Conservation (phyloP, 768 basidiomycete species). For the Pilatotrama ljubarskyi region DNA sequence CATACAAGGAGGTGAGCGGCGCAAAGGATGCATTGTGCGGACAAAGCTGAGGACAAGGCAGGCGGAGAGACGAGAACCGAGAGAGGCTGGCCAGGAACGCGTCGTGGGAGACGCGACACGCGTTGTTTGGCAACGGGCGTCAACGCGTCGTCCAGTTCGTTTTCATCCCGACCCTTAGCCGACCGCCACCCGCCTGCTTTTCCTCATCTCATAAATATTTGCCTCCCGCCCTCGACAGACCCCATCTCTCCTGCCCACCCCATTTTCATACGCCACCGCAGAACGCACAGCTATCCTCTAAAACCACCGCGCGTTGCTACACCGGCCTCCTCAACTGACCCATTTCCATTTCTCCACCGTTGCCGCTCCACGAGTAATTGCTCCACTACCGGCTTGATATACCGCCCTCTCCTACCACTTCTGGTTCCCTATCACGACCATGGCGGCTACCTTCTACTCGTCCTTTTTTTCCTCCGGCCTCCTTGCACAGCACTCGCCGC, state of each 20-base stretch:
- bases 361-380: constrained; percentile 1
- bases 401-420: neutral
- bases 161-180: neutral
- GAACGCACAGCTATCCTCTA: too few relatives aligned
- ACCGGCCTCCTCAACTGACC: neutral
- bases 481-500: constrained; percentile 46
- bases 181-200: constrained; percentile 1
- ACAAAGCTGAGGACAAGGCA: neutral
- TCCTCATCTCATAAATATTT: neutral
- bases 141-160: constrained; percentile 11
- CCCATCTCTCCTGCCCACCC: neutral
- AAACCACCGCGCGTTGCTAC: neutral
- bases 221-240: neutral
- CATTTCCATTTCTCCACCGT: neutral
- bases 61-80: neutral
- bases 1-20: too few relatives aligned
- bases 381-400: constrained; percentile 3
- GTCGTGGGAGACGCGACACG: constrained; percentile 5
- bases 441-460: constrained; percentile 46
- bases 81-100: neutral
- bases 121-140: constrained; percentile 22
- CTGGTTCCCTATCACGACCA: neutral
- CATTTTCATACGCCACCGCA: neutral
- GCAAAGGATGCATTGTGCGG: too few relatives aligned
- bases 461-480: constrained; percentile 72